phyloP scores from a whole-genome alignment of 768 basidiomycete genomes.

The Amanita subjunquillea region DNA sequence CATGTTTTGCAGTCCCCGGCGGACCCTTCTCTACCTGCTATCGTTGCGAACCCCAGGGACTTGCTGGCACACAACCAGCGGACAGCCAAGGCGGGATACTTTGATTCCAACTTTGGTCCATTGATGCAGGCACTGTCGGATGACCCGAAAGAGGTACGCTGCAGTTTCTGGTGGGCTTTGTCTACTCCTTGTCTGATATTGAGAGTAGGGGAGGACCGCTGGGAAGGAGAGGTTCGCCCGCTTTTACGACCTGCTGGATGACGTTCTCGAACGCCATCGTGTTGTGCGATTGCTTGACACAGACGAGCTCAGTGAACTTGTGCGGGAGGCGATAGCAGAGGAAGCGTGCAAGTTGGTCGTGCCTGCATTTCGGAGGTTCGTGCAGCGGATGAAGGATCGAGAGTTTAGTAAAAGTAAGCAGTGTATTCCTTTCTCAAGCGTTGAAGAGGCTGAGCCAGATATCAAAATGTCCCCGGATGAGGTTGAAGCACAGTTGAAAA shows the following conservation, averaged over 20 bases:
- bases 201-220: conserved; percentile 35
- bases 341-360: conserved; percentile 73
- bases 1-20: conserved; percentile 44
- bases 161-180: neutral
- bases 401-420: conserved; percentile 77
- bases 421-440: neutral
- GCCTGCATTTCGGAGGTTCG: conserved; percentile 64
- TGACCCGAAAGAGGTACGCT: conserved; percentile 46
- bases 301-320: conserved; percentile 34
- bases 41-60: conserved; percentile 55
- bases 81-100: conserved; percentile 76
- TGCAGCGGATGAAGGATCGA: conserved; percentile 66
- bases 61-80: conserved; percentile 60
- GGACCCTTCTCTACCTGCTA: conserved; percentile 30
- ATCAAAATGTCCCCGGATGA: conserved; percentile 71
- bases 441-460: conserved; percentile 34
- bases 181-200: neutral
- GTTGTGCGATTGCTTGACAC: conserved; percentile 63
- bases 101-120: conserved; percentile 74
- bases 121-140: conserved; percentile 59
- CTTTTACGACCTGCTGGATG: conserved; percentile 76
- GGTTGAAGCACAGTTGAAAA: conserved; percentile 59
- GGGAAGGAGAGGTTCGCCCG: conserved; percentile 77
- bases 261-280: conserved; percentile 67
- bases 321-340: conserved; percentile 48